A percentile compares a stretch with the other conserved stretches of the same genome.
phyloP scores from a whole-genome alignment of 2,329 filamentous ascomycete genomes.

The Niveomyces coronatus region DNA sequence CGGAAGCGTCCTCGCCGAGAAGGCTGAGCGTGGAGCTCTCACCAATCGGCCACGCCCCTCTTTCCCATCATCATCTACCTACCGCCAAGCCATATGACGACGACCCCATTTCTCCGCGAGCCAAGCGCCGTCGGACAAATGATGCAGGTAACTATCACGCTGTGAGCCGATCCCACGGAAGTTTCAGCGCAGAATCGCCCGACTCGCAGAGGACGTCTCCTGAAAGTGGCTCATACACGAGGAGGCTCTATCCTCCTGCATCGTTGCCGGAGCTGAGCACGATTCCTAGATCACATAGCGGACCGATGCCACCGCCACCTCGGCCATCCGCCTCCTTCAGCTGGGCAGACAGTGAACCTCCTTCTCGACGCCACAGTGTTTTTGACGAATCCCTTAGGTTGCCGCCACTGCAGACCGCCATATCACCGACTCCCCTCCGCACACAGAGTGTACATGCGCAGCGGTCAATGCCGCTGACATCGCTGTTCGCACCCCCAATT shows the following conservation, averaged over 20 bases:
- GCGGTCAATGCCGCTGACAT: slow-evolving; percentile 18
- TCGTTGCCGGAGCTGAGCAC: slow-evolving; percentile 20
- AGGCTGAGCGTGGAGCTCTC: slow-evolving; percentile 20
- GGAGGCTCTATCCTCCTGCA: slow-evolving; percentile 17
- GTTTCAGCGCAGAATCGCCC: slow-evolving; percentile 9
- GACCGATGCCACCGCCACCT: slow-evolving; percentile 46
- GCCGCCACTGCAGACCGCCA: slow-evolving; percentile 40
- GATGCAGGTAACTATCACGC: slow-evolving; percentile 25
- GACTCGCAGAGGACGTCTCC: slow-evolving; percentile 15
- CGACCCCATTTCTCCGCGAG: slow-evolving; percentile 37
- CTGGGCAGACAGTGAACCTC: slow-evolving; percentile 22
- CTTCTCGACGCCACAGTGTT: slow-evolving; percentile 31
- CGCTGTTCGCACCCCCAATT: slow-evolving; percentile 17
- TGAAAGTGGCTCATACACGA: slow-evolving; percentile 13
- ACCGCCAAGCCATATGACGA: slow-evolving; percentile 23
- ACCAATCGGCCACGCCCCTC: slow-evolving; percentile 15
- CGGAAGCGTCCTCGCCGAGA: slow-evolving; percentile 17
- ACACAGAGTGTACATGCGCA: slow-evolving; percentile 17
- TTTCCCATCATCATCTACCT: slow-evolving; percentile 15
- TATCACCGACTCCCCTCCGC: slow-evolving; percentile 21
- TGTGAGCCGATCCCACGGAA: slow-evolving; percentile 11
- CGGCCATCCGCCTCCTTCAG: slow-evolving; percentile 26
- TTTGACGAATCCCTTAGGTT: slow-evolving; percentile 45
- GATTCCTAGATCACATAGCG: slow-evolving; percentile 23
- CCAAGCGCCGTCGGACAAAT: slow-evolving; percentile 53